A percentile compares a stretch with the other conserved stretches of the same genome.
Evolutionary conservation across 75 land plant genomes (phyloP).

Genomic region (Chamaecyparis obtusa): DNA sequence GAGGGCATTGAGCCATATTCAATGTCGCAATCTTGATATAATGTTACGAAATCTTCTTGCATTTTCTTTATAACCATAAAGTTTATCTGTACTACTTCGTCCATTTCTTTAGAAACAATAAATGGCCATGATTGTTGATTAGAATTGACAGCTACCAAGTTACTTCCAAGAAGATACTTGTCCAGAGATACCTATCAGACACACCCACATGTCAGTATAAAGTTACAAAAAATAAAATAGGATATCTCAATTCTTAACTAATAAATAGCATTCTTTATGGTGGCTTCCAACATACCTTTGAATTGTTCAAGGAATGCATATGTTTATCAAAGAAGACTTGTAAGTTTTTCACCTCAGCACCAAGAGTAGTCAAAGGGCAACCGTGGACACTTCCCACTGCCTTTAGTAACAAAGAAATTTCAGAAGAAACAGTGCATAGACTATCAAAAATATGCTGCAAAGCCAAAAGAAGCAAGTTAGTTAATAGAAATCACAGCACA

Average conservation of each 20-base stretch:
- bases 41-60: slow-evolving; percentile 18
- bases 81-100: slow-evolving; percentile 29
- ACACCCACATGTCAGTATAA: background rate
- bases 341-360: slow-evolving; percentile 19
- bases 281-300: slow-evolving; percentile 40
- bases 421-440: slow-evolving; percentile 34
- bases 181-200: slow-evolving; percentile 48
- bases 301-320: slow-evolving; percentile 29
- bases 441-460: slow-evolving; percentile 62
- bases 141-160: slow-evolving; percentile 1
- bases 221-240: background rate
- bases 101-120: slow-evolving; percentile 42
- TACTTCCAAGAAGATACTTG: slow-evolving; percentile 32
- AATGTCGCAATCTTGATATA: slow-evolving; percentile 1
- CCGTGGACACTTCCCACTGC: slow-evolving; percentile 38
- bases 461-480: slow-evolving; percentile 4
- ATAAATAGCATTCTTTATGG: background rate
- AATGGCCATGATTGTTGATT: slow-evolving; percentile 10
- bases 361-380: slow-evolving; percentile 26
- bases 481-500: background rate
- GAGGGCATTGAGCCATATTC: background rate
- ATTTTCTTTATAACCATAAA: slow-evolving; percentile 29
- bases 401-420: slow-evolving; percentile 43
- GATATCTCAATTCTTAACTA: background rate
- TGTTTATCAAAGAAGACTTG: slow-evolving; percentile 29